phyloP scores from a whole-genome alignment of 805 yeast genomes.

The Monosporozyma solicola region DNA sequence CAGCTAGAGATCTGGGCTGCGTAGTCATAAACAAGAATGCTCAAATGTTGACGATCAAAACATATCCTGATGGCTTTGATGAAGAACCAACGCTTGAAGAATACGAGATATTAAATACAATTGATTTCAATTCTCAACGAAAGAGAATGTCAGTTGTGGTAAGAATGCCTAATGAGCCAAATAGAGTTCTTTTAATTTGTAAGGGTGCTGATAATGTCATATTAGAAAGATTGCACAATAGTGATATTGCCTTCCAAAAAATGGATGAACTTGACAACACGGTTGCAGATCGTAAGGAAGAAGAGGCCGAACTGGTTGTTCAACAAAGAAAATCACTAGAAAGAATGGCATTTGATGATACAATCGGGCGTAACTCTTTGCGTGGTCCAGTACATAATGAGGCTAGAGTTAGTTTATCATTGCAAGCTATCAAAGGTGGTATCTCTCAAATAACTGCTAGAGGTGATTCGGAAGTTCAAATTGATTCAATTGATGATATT shows the following conservation, averaged over 20 bases:
- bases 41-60: slow-evolving; percentile 52
- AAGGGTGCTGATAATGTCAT: slow-evolving; percentile 96
- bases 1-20: slow-evolving; percentile 92
- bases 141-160: slow-evolving; percentile 92
- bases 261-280: slow-evolving; percentile 51
- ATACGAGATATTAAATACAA: slow-evolving; percentile 67
- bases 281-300: slow-evolving; percentile 54
- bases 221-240: slow-evolving; percentile 56
- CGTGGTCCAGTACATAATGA: slow-evolving; percentile 25
- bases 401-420: slow-evolving; percentile 23
- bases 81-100: slow-evolving; percentile 51
- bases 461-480: slow-evolving; percentile 23
- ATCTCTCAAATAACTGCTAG: slow-evolving; percentile 13
- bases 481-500: slow-evolving; percentile 42
- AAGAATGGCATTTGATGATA: slow-evolving; percentile 17
- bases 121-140: slow-evolving; percentile 80
- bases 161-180: slow-evolving; percentile 53
- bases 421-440: slow-evolving; percentile 26
- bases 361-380: slow-evolving; percentile 25
- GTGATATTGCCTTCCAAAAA: slow-evolving; percentile 52
- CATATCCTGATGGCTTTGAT: slow-evolving; percentile 78
- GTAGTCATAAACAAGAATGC: slow-evolving; percentile 66
- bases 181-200: slow-evolving; percentile 65
- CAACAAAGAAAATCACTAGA: slow-evolving; percentile 46
- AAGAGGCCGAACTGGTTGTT: slow-evolving; percentile 69